A percentile compares a stretch with the other conserved stretches of the same genome.
Conservation (phyloP, 352 stramenopile species). For the Elongisporangium undulatum region DNA sequence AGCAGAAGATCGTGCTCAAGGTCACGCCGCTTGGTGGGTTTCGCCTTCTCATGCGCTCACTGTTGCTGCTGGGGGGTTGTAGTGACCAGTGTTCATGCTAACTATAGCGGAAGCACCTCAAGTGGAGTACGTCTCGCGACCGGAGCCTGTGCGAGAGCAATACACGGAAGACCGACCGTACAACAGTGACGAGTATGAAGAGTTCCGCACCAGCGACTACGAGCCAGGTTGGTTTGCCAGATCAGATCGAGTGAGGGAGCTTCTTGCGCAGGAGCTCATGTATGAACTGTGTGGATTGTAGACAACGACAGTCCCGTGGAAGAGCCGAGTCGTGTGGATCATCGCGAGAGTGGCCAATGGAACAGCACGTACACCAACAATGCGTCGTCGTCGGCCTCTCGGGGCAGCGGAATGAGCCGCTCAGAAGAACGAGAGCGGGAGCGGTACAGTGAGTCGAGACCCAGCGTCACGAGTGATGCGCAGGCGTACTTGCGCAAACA, state of each 20-base stretch:
- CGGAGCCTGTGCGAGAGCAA: constrained; percentile 7
- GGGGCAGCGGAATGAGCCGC: neutral
- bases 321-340: neutral
- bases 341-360: neutral
- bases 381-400: neutral
- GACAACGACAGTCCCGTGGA: neutral
- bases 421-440: constrained; percentile 6
- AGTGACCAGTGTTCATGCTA: neutral
- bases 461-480: constrained; percentile 11
- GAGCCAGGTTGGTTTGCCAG: neutral
- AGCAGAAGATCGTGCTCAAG: constrained; percentile 66
- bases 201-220: constrained; percentile 19
- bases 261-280: neutral
- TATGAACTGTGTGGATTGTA: neutral
- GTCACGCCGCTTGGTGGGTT: constrained; percentile 45
- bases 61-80: neutral
- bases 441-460: neutral
- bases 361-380: neutral
- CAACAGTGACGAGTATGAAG: constrained; percentile 39
- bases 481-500: constrained; percentile 76
- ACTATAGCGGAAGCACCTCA: constrained; percentile 30
- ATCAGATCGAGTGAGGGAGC: neutral
- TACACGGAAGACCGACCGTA: constrained; percentile 8
- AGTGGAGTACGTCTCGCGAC: constrained; percentile 33
- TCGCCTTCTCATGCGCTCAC: neutral